These are phyloP conservation scores for Lizanozyma gosingica DNA, from an alignment of 1,139 yeast genomes.

Conservation along the genomic window DNA sequence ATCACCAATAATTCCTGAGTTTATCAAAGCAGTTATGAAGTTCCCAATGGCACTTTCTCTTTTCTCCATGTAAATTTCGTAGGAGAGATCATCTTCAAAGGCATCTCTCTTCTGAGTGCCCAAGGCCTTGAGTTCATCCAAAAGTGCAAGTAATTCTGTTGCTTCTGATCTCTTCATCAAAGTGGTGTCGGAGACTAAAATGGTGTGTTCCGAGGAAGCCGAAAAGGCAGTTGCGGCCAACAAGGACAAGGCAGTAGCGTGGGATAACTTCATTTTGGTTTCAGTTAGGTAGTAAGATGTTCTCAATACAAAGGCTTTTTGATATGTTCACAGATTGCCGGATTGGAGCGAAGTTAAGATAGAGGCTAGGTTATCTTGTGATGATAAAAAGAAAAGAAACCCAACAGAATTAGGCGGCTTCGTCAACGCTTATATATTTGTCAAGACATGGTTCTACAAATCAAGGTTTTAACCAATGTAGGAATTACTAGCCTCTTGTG, in stretches of 20 bases:
- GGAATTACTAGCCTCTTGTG: no score
- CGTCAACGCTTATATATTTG: no score
- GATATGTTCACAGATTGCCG: neutral
- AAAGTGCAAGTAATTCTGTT: slow-evolving; percentile 24
- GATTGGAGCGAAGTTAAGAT: no score
- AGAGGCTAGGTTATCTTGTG: neutral
- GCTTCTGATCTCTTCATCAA: slow-evolving; percentile 31
- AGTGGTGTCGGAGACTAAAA: slow-evolving; percentile 13
- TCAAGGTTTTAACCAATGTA: no score
- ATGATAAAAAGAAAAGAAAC: neutral
- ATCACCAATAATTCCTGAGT: slow-evolving; percentile 32
- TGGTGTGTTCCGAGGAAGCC: slow-evolving; percentile 31
- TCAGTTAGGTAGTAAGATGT: neutral
- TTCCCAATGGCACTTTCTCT: slow-evolving; percentile 31
- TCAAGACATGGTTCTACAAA: no score
- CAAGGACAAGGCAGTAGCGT: slow-evolving; percentile 34
- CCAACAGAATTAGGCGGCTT: no score
- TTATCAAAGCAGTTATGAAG: slow-evolving; percentile 29
- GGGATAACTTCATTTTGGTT: slow-evolving; percentile 32
- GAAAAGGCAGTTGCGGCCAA: slow-evolving; percentile 32
- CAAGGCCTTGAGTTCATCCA: slow-evolving; percentile 23
- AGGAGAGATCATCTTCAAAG: slow-evolving; percentile 19
- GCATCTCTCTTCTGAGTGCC: slow-evolving; percentile 27
- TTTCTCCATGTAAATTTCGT: slow-evolving; percentile 20
- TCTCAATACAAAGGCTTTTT: neutral